phyloP scores from a whole-genome alignment of 345 rosid species.

The Eucalyptus caleyi region DNA sequence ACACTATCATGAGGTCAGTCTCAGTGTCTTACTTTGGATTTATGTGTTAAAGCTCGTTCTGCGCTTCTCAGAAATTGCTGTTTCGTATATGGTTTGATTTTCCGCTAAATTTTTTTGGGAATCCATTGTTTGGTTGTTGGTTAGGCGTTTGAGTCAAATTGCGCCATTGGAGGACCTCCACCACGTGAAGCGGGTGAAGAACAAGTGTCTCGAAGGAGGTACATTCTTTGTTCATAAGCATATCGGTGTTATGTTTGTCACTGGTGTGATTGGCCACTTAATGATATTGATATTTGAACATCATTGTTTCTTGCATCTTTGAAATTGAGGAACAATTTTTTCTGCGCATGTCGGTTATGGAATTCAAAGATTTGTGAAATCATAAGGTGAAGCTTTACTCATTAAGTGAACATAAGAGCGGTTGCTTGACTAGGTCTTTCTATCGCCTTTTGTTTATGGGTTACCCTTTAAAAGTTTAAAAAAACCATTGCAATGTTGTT shows the following conservation, averaged over 20 bases:
- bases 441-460: too few species aligned
- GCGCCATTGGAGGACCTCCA: neutral
- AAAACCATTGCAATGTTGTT: too few species aligned
- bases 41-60: neutral
- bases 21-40: neutral
- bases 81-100: neutral
- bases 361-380: too few species aligned
- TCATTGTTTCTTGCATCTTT: neutral
- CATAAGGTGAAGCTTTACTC: too few species aligned
- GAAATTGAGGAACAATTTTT: neutral
- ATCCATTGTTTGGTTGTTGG: neutral
- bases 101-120: neutral
- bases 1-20: slow-evolving; percentile 49
- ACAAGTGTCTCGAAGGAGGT: slow-evolving; percentile 21
- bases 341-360: rapidly evolving
- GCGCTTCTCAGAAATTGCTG: neutral
- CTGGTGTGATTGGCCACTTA: neutral
- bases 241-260: neutral
- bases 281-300: neutral
- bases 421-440: too few species aligned
- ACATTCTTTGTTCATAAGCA: neutral
- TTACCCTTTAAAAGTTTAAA: too few species aligned
- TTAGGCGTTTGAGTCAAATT: slow-evolving; percentile 18
- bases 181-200: neutral
- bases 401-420: too few species aligned